Percentiles rank a stretch among this genome's conserved stretches.
Evolutionary conservation across 768 basidiomycete genomes (phyloP).

Genomic region (Boletus huronensis): DNA sequence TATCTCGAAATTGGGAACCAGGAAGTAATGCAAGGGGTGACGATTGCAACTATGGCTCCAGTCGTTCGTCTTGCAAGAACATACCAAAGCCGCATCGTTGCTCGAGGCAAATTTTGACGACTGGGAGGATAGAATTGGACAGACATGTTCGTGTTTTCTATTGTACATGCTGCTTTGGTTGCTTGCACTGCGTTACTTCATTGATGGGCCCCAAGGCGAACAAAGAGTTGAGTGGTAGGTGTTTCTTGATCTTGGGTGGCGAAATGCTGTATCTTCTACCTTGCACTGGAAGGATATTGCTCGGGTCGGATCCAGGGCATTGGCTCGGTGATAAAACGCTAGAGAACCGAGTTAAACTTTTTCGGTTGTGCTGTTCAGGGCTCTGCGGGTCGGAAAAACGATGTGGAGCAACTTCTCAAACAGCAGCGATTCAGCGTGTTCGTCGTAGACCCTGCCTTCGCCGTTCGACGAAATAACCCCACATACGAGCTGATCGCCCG

Average conservation of each 20-base stretch:
- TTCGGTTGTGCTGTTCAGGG: too few relatives aligned
- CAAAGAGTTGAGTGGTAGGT: neutral
- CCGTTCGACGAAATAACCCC: too few relatives aligned
- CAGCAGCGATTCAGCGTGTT: too few relatives aligned
- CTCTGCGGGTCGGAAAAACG: too few relatives aligned
- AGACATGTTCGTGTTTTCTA: neutral
- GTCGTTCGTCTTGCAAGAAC: neutral
- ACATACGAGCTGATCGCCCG: too few relatives aligned
- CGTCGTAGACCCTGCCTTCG: too few relatives aligned
- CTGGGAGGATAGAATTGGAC: neutral
- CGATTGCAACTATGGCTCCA: neutral
- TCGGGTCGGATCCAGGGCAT: neutral
- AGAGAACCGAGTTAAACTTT: neutral
- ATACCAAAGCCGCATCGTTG: neutral
- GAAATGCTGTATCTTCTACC: neutral
- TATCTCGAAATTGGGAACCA: slow-evolving; percentile 16
- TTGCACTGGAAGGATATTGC: neutral
- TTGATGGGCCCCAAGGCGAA: neutral
- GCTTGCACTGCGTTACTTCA: neutral
- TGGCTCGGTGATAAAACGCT: neutral
- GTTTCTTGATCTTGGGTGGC: neutral
- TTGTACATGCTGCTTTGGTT: neutral
- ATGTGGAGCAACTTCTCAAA: too few relatives aligned
- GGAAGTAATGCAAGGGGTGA: slow-evolving; percentile 1
- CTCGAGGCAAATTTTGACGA: neutral